These are phyloP conservation scores for Vigna trinervia DNA, from an alignment of 306 rosid genomes.

Conservation along the genomic window DNA sequence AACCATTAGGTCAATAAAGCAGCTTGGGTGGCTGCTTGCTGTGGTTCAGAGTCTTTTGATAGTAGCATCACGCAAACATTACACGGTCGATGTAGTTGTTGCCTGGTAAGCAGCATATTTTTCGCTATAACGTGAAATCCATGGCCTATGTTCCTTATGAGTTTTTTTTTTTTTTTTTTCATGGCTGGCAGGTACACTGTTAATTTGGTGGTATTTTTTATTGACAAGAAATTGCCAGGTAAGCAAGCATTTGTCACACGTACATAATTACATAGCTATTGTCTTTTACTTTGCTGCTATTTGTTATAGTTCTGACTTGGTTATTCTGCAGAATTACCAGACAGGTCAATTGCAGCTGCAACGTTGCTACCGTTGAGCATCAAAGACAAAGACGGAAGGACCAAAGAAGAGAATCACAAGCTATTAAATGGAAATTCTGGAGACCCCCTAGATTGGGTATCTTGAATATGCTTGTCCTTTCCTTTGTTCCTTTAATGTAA, in stretches of 20 bases:
- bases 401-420: constrained; percentile 92
- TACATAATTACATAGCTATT: constrained; percentile 2
- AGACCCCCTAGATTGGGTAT: constrained; percentile 91
- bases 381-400: constrained; percentile 77
- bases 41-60: constrained; percentile 86
- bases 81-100: constrained; percentile 95
- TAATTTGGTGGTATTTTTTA: constrained; percentile 86
- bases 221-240: constrained; percentile 93
- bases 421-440: constrained; percentile 86
- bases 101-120: constrained; percentile 72
- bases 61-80: constrained; percentile 98
- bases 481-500: constrained; percentile 20
- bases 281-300: constrained; percentile 22
- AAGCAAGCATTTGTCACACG: constrained; percentile 34
- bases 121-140: not conserved
- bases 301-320: constrained; percentile 42
- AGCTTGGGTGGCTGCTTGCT: constrained; percentile 87
- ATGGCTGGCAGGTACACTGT: constrained; percentile 85
- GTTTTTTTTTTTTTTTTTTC: constrained; percentile 8
- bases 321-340: constrained; percentile 77
- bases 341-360: constrained; percentile 71
- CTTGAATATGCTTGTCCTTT: constrained; percentile 37
- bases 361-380: constrained; percentile 71
- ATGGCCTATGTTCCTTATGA: not conserved
- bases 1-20: constrained; percentile 72